Percentiles rank a stretch among this genome's conserved stretches.
These are phyloP conservation scores for Colletotrichum scovillei DNA, from an alignment of 2,329 filamentous ascomycete genomes.

Conservation along the genomic window DNA sequence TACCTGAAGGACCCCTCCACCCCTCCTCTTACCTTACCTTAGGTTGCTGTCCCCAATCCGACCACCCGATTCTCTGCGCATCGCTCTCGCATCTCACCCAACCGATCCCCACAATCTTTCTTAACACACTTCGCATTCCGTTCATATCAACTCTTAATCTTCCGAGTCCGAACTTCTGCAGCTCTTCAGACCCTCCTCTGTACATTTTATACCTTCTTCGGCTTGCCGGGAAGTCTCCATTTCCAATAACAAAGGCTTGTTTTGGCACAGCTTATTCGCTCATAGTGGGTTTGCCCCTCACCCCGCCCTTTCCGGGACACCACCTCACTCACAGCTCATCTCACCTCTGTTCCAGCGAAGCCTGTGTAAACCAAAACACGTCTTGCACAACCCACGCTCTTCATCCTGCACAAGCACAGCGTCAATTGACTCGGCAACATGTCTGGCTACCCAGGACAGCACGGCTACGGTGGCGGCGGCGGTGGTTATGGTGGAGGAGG, in stretches of 20 bases:
- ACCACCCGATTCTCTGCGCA: not conserved
- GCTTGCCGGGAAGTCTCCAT: not conserved
- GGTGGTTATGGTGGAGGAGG: conserved; percentile 40
- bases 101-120: conserved; percentile 3
- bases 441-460: conserved; percentile 52
- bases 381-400: not conserved
- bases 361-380: not conserved
- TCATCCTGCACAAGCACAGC: not conserved
- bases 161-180: conserved; percentile 4
- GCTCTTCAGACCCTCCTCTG: not conserved
- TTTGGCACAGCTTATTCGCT: conserved; percentile 8
- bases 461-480: conserved; percentile 47
- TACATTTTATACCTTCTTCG: not conserved
- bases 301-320: conserved; percentile 14
- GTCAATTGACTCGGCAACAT: conserved; percentile 35
- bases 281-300: conserved; percentile 18
- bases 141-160: conserved; percentile 23
- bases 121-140: conserved; percentile 9
- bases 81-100: conserved; percentile 13
- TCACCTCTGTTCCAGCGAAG: conserved; percentile 1
- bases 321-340: conserved; percentile 22
- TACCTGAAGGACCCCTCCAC: not conserved
- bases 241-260: not conserved
- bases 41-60: not conserved
- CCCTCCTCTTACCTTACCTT: no score